phyloP scores from a whole-genome alignment of 2,329 filamentous ascomycete species.

The Paraphaeosphaeria sporulosa region DNA sequence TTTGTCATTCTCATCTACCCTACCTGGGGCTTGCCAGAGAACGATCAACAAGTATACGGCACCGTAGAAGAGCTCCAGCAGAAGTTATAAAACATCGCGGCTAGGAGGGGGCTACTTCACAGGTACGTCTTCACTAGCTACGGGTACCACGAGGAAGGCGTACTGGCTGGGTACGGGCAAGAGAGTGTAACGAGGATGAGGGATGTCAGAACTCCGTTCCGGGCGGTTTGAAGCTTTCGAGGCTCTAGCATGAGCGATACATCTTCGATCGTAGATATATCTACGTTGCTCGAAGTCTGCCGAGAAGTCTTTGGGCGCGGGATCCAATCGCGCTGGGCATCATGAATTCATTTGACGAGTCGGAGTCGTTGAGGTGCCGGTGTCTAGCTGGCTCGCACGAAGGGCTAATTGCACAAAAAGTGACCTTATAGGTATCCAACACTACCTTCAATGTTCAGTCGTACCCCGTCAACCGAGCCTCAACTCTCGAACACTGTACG shows the following conservation, averaged over 20 bases:
- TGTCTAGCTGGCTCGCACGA: too few relatives aligned
- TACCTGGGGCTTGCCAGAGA: conserved; percentile 9
- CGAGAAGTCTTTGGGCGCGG: too few relatives aligned
- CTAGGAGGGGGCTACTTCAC: conserved; percentile 13
- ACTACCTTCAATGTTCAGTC: too few relatives aligned
- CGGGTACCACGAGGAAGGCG: conserved; percentile 18
- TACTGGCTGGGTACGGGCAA: conserved; percentile 12
- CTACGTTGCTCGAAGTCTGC: too few relatives aligned
- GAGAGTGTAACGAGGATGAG: not conserved
- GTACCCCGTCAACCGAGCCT: too few relatives aligned
- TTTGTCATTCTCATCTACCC: conserved; percentile 16
- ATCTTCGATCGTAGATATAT: too few relatives aligned
- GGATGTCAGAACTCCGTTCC: conserved; percentile 24
- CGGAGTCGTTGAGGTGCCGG: too few relatives aligned
- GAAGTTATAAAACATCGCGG: conserved; percentile 32
- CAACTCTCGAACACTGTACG: too few relatives aligned
- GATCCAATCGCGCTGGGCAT: too few relatives aligned
- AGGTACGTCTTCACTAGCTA: conserved; percentile 37
- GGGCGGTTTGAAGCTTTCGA: conserved; percentile 39
- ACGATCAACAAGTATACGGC: conserved; percentile 12
- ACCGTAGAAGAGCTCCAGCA: conserved; percentile 10
- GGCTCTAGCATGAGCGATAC: not conserved
- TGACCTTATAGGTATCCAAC: too few relatives aligned
- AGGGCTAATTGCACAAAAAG: too few relatives aligned
- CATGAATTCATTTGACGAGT: too few relatives aligned